Evolutionary conservation across 345 rosid species (phyloP), one percentile per base, ranked within the genome.

Genomic region (Melastoma malabathricum): DNA sequence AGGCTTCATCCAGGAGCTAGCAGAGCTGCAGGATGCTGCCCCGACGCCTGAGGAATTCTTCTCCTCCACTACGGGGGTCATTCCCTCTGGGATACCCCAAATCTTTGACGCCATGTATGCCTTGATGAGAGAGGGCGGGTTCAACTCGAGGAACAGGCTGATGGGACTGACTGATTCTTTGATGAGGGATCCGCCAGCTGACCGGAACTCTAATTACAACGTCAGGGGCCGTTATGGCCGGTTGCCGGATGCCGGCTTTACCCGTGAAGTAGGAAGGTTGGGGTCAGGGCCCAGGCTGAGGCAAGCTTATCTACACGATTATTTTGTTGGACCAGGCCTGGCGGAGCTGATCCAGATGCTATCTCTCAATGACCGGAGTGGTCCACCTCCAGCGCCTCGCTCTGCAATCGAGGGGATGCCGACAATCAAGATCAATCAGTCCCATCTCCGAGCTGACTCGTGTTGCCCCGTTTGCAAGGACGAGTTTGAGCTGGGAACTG

Each of bases 401-500:
- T 60, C 69, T 29, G 62, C 72, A 3, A 73, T 73, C 13, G 59
- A 69, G 55, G 68, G 75, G 1, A 59, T 73, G 65, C 75, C 65
- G 1, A 66, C 67, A 2, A 39, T 69, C 17, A 69, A 60, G 57
- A 69, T 73, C 50, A 57, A 59, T 23, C 66, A 58, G 13, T 54
- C 55, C 15, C 78, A 73, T 57, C 67, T 73, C 41, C 64, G 61
- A 1, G 34, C 64, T 0, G 67, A 73, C 50, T 51, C 69, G 6
- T 61, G 64, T 55, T 73, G 78, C 50, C 75, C 78, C 29, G 78
- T 73, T 8, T 73, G 78, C 67, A 69, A 69, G 59, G 78, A 73
- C 12, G 48, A 64, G 23, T 73, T 69, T 47, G 75, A 57, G 66
- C 43, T 73, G 59, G 78, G 75, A 1, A 53, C 60, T 7, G 78